Conservation (phyloP, 768 basidiomycete genomes). For the Phlebiopsis gigantea region DNA sequence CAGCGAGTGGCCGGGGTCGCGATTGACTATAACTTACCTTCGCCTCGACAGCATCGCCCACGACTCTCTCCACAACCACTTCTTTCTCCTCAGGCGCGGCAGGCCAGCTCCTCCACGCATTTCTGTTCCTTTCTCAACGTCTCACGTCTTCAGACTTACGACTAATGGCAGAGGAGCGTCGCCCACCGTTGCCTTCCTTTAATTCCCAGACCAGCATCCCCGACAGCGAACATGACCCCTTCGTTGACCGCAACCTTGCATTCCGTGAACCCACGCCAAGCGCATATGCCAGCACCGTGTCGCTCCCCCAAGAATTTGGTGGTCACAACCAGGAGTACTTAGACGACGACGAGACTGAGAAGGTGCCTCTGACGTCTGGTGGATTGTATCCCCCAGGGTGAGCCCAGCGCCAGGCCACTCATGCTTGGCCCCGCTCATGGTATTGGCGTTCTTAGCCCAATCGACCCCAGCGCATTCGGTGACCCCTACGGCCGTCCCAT, state of each 20-base stretch:
- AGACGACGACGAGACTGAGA: constrained; percentile 76
- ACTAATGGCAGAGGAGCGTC: constrained; percentile 25
- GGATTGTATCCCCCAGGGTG: constrained; percentile 77
- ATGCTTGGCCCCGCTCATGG: not conserved
- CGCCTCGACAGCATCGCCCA: constrained; percentile 9
- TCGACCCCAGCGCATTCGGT: constrained; percentile 58
- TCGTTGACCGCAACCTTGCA: constrained; percentile 60
- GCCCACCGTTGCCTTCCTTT: constrained; percentile 23
- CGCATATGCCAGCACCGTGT: constrained; percentile 54
- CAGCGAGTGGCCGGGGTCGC: constrained; percentile 12
- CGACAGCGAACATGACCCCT: constrained; percentile 46
- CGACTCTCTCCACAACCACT: constrained; percentile 6
- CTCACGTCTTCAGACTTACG: not conserved
- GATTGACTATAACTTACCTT: constrained; percentile 6
- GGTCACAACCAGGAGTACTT: constrained; percentile 36
- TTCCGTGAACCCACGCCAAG: constrained; percentile 54
- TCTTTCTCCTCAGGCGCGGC: constrained; percentile 11
- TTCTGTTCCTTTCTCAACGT: not conserved
- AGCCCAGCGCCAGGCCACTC: constrained; percentile 24
- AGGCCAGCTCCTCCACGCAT: constrained; percentile 13
- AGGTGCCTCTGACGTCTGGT: constrained; percentile 64
- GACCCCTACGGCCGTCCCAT: constrained; percentile 59
- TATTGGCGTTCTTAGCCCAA: constrained; percentile 17
- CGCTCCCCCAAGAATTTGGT: constrained; percentile 49
- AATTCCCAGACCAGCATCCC: constrained; percentile 35